Percentiles rank a stretch among this genome's conserved stretches.
phyloP scores from a whole-genome alignment of 805 yeast genomes.

The Saccharomycopsis guyanensis region DNA sequence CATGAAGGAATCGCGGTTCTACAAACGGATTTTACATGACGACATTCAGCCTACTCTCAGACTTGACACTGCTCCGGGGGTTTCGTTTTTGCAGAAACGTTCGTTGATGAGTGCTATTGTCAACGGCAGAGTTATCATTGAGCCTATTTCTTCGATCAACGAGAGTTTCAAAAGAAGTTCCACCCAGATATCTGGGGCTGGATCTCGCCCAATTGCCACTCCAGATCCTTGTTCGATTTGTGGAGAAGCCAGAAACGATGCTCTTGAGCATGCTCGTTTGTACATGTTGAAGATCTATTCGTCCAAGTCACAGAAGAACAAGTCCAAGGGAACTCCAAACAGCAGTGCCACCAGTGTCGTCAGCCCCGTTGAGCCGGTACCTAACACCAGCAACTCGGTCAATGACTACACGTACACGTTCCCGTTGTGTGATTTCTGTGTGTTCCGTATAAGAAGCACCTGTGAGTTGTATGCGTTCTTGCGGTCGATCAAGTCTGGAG shows the following conservation, averaged over 20 bases:
- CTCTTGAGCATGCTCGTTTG: constrained; percentile 69
- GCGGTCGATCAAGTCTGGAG: constrained; percentile 47
- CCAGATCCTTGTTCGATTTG: constrained; percentile 74
- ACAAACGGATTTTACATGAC: constrained; percentile 58
- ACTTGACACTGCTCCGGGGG: constrained; percentile 55
- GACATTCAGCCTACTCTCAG: constrained; percentile 73
- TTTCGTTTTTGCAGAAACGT: constrained; percentile 55
- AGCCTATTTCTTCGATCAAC: constrained; percentile 80
- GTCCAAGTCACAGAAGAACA: constrained; percentile 27
- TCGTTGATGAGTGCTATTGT: constrained; percentile 58
- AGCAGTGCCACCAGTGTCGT: not conserved
- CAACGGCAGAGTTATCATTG: constrained; percentile 76
- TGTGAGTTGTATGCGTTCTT: constrained; percentile 79
- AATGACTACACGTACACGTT: constrained; percentile 37
- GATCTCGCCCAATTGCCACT: constrained; percentile 56
- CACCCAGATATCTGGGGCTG: constrained; percentile 20
- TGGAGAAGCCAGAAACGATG: constrained; percentile 67
- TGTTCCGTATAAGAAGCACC: constrained; percentile 67
- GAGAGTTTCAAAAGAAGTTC: constrained; percentile 37
- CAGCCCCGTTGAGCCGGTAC: not conserved
- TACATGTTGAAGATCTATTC: constrained; percentile 53
- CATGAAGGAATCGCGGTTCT: constrained; percentile 43
- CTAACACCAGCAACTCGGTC: constrained; percentile 4
- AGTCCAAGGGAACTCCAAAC: constrained; percentile 5
- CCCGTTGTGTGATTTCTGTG: constrained; percentile 77